Conservation (phyloP, 257 asterid genomes). For the Verbascum thapsus region DNA sequence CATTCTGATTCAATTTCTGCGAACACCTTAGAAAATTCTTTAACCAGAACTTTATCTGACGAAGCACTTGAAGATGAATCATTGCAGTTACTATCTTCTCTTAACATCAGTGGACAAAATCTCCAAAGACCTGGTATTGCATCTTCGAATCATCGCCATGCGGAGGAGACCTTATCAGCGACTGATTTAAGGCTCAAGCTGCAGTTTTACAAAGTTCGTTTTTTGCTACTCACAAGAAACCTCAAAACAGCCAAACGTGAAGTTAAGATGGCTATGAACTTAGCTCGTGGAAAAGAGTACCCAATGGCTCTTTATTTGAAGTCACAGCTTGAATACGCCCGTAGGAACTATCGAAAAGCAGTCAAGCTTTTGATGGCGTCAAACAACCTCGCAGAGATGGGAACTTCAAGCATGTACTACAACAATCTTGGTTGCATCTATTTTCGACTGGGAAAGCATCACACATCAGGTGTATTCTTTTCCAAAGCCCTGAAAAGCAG, state of each 20-base stretch:
- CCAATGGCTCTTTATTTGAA: slow-evolving; percentile 74
- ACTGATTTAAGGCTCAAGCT: slow-evolving; percentile 70
- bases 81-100: slow-evolving; percentile 60
- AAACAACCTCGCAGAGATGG: slow-evolving; percentile 51
- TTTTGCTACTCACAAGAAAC: slow-evolving; percentile 70
- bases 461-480: slow-evolving; percentile 60
- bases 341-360: slow-evolving; percentile 77
- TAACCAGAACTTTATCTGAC: slow-evolving; percentile 68
- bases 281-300: slow-evolving; percentile 75
- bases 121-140: slow-evolving; percentile 54
- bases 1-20: slow-evolving; percentile 54
- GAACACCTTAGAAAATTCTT: slow-evolving; percentile 49
- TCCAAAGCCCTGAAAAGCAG: slow-evolving; percentile 67
- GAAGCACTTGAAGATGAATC: slow-evolving; percentile 80
- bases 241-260: slow-evolving; percentile 90
- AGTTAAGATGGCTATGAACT: slow-evolving; percentile 84
- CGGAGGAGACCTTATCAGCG: slow-evolving; percentile 56
- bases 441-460: slow-evolving; percentile 71
- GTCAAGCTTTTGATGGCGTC: slow-evolving; percentile 81
- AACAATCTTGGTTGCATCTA: slow-evolving; percentile 88
- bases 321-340: slow-evolving; percentile 90
- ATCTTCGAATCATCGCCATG: slow-evolving; percentile 57
- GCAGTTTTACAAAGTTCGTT: slow-evolving; percentile 77
- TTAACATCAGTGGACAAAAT: slow-evolving; percentile 54
- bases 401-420: slow-evolving; percentile 68